Evolutionary conservation across 257 asterid species (phyloP), one percentile per base, ranked within the genome.

Genomic region (Solanum arcanum): DNA sequence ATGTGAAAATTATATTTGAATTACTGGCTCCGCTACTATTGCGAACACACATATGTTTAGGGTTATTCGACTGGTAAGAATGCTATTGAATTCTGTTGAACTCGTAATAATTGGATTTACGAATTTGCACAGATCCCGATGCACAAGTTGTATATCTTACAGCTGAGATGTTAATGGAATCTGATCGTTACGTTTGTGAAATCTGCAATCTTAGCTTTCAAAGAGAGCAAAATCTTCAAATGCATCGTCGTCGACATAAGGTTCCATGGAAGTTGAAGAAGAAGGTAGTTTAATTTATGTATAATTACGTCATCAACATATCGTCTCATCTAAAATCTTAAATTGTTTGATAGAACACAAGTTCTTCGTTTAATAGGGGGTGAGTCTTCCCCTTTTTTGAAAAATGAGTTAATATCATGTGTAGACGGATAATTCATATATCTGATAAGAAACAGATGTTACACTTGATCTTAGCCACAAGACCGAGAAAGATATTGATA

Each of bases 211-310:
- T 89, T 60, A 88, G 93, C 12, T 91, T 91, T 42, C 92, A 91
- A 56, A 88, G 93, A 23, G 92, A 91, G 85, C 93, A 91, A 69
- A 91, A 91, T 42, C 91, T 91, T 12, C 93, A 91, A 84, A 90
- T 91, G 92, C 93, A 91, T 42, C 83, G 91, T 31, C 87, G 92
- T 5, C 90, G 92, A 9, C 93, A 91, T 62, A 91, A 91, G 85
- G 90, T 91, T 64, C 93, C 92, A 35, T 91, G 93, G 92, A 90
- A 89, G 66, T 66, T 90, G 35, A 56, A 88, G 15, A 90, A 91
- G 89, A 90, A 86, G 47, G 84, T 76, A 69, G 15, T 14, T 29
- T 72, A 18, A 29, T 29, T 14, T 72, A 18, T 18, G 12, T 29
- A 13, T 68, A 35, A 9, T 35, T 20, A 9, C 16, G 27, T 73